These are phyloP conservation scores for Salvia sclarea DNA, from an alignment of 305 asterid species.

Conservation along the genomic window DNA sequence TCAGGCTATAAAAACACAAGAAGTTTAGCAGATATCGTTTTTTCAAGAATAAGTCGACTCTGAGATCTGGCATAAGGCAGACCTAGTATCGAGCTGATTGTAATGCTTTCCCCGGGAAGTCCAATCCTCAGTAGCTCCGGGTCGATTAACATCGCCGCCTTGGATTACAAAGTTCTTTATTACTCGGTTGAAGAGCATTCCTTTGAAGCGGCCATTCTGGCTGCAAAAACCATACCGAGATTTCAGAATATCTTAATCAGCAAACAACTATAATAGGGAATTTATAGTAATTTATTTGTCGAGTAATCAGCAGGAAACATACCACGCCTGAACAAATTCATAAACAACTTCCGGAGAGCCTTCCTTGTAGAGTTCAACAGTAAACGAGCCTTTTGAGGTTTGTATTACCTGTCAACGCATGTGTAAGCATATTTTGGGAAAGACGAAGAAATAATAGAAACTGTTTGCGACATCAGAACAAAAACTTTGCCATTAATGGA, in stretches of 20 bases:
- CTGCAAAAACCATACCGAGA: constrained; percentile 49
- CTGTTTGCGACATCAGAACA: constrained; percentile 5
- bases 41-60: neutral
- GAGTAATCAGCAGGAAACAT: constrained; percentile 30
- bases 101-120: constrained; percentile 83
- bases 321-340: constrained; percentile 75
- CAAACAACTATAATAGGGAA: neutral
- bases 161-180: constrained; percentile 85
- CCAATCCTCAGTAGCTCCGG: constrained; percentile 82
- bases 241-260: constrained; percentile 5
- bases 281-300: constrained; percentile 17
- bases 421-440: constrained; percentile 16
- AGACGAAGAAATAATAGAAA: constrained; percentile 6
- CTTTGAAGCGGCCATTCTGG: constrained; percentile 64
- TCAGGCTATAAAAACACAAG: constrained; percentile 42
- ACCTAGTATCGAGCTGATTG: constrained; percentile 87
- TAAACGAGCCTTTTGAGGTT: constrained; percentile 79
- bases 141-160: constrained; percentile 69
- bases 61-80: constrained; percentile 34
- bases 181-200: constrained; percentile 80
- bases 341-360: constrained; percentile 76
- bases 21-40: constrained; percentile 21
- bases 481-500: neutral
- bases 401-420: constrained; percentile 56
- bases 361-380: constrained; percentile 84